Percentiles rank a stretch among this genome's conserved stretches.
Evolutionary conservation across 2,329 filamentous ascomycete genomes (phyloP).

Genomic region (Geosmithia morbida): DNA sequence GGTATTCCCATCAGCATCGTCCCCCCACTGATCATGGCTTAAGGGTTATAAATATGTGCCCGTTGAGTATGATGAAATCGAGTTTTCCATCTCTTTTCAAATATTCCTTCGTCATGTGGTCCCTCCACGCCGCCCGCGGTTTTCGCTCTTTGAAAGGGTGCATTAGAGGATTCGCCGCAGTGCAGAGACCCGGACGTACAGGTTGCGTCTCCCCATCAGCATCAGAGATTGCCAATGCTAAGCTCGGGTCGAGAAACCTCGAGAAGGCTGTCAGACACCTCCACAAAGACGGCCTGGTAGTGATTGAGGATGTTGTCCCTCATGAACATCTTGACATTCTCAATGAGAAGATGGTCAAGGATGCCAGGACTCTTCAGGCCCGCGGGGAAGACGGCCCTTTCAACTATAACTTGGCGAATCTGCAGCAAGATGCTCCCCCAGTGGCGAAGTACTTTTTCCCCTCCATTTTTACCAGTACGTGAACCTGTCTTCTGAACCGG

Average conservation of each 20-base stretch:
- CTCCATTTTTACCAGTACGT: constrained; percentile 37
- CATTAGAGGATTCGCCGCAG: background rate
- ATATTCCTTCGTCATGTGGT: background rate
- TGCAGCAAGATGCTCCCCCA: constrained; percentile 45
- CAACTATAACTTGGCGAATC: constrained; percentile 48
- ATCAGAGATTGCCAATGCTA: constrained; percentile 20
- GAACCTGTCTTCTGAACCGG: background rate
- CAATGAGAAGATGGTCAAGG: constrained; percentile 43
- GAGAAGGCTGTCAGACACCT: constrained; percentile 38
- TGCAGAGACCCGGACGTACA: background rate
- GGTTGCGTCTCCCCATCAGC: background rate
- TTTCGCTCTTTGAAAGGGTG: background rate
- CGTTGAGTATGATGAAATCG: background rate
- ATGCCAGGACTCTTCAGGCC: constrained; percentile 35
- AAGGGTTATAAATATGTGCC: background rate
- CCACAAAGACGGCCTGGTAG: constrained; percentile 39
- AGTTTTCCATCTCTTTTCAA: background rate
- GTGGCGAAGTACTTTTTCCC: constrained; percentile 30
- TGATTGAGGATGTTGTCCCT: constrained; percentile 36
- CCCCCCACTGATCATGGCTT: background rate
- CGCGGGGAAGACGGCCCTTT: constrained; percentile 39
- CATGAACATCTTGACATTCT: constrained; percentile 36
- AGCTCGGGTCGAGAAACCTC: constrained; percentile 31
- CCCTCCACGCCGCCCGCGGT: background rate
- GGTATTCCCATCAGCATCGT: background rate